Evolutionary conservation across 73 alveolate species (phyloP).

Genomic region (Tetrahymena borealis): DNA sequence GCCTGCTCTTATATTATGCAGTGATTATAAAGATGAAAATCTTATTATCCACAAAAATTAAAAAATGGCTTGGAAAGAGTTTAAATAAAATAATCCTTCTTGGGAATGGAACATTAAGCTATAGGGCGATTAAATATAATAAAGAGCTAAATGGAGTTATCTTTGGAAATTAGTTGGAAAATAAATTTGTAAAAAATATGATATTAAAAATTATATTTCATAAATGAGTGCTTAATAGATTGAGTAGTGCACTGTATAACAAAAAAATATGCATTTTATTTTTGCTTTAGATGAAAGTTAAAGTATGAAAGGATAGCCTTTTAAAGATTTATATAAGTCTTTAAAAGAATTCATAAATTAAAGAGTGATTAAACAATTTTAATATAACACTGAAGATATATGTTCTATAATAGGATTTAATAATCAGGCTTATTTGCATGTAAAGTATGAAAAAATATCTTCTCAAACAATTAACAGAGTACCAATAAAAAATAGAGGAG

Average conservation of each 20-base stretch:
- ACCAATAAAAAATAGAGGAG: background rate
- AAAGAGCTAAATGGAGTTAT: background rate
- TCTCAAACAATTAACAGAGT: background rate
- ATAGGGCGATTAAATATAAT: background rate
- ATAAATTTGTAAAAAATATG: background rate
- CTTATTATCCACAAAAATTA: background rate
- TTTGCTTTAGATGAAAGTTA: background rate
- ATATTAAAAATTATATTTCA: background rate
- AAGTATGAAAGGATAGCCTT: background rate
- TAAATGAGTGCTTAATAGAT: background rate
- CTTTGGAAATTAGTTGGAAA: background rate
- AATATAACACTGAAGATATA: background rate
- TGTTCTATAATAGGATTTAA: background rate
- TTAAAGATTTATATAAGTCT: background rate
- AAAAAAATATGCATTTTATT: background rate
- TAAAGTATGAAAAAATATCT: background rate
- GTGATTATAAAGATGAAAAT: background rate
- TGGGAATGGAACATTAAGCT: background rate
- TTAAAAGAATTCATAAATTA: background rate
- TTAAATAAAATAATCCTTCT: background rate
- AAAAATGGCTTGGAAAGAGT: background rate
- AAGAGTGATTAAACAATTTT: background rate
- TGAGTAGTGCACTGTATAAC: background rate
- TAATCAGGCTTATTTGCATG: background rate
- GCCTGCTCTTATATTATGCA: background rate